Base-by-base conservation (phyloP, 495 filamentous ascomycete species). In the Talaromyces proteolyticus region DNA sequence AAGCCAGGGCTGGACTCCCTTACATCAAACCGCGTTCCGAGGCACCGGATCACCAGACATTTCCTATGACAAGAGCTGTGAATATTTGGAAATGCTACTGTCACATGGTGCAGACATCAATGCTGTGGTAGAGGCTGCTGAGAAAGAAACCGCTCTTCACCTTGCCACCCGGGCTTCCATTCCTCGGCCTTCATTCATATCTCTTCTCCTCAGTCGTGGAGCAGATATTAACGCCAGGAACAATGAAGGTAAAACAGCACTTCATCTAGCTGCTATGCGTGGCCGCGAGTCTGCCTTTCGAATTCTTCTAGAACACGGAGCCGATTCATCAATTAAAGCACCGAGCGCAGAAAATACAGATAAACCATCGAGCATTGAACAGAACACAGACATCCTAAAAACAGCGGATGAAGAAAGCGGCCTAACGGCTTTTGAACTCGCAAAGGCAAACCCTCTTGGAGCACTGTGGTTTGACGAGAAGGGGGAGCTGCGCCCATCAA, bases 201-300 rank as follows among this genome's bases (percentile, higher is more conserved):
- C 16, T 0, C 55, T 75, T 7, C 58, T 75, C 1, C 47, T 77
- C 6, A 44, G 58, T 7, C 43, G 59, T 1, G 67, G 70, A 1
- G 65, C 67, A 0, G 38, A 60, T 12, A 25, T 69, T 14, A 62
- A 71, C 44, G 45, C 59, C 1, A 57, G 49, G 10, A 67, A 58
- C 0, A 38, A 26, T 0, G 60, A 67, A 2, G 67, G 67, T 0
- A 66, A 61, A 37, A 69, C 68, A 2, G 49, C 72, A 0, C 53
- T 75, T 7, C 72, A 75, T 42, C 44, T 71, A 0, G 67, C 70
- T 5, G 66, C 62, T 10, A 62, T 64, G 21, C 57, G 62, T 19
- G 67, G 65, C 2, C 56, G 59, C 20, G 53, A 67, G 4, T 11
- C 53, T 1, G 49, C 66, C 14, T 65, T 67, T 42, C 53, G 50